These are phyloP conservation scores for Bretschneidera sinensis DNA, from an alignment of 345 rosid species.

Conservation along the genomic window DNA sequence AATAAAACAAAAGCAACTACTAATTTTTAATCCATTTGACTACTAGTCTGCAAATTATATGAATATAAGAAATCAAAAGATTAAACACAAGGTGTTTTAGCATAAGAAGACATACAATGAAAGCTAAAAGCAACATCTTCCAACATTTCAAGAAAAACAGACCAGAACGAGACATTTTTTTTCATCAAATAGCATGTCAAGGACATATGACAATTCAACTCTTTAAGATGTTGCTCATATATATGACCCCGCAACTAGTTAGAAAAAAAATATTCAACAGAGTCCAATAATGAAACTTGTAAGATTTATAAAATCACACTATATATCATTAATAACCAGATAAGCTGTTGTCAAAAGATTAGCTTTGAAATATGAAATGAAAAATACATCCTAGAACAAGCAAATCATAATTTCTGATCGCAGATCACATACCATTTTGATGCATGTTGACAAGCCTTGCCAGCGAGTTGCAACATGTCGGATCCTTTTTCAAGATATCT, in stretches of 20 bases:
- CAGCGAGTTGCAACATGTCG: conserved; percentile 46
- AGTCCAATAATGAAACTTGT: neutral
- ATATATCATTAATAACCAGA: neutral
- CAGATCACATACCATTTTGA: conserved; percentile 37
- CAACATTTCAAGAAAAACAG: no score
- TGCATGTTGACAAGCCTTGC: conserved; percentile 58
- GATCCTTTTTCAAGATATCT: conserved; percentile 68
- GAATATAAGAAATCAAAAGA: no score
- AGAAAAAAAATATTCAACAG: neutral
- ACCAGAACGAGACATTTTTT: no score
- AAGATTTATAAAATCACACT: neutral
- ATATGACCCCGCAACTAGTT: neutral
- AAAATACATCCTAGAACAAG: neutral
- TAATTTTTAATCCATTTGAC: no score
- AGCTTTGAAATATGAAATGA: no score
- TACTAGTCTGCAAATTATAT: no score
- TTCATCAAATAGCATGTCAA: no score
- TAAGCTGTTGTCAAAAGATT: neutral
- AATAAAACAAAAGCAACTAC: no score
- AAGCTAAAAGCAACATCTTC: no score
- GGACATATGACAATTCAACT: neutral
- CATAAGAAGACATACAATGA: no score
- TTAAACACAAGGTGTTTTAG: no score
- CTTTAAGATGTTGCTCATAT: no score
- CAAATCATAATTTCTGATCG: neutral